These are phyloP conservation scores for Coelastrella sp. DNA, from an alignment of 139 green algal species.

Conservation along the genomic window DNA sequence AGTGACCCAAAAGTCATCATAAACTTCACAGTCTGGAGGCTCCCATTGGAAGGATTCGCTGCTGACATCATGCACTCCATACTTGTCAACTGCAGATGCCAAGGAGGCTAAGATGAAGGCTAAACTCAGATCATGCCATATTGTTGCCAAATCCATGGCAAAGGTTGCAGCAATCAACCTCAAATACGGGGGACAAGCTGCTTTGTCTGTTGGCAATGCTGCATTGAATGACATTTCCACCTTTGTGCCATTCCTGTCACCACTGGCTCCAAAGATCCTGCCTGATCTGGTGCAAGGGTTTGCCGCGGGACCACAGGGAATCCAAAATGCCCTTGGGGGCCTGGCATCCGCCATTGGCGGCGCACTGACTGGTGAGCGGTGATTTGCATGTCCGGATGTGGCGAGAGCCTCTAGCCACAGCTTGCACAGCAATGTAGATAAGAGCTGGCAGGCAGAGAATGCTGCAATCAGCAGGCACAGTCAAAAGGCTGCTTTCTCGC, in stretches of 20 bases:
- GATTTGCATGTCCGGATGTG: too few species aligned
- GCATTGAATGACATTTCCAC: conserved; percentile 9
- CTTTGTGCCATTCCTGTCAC: not conserved
- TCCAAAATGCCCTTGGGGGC: not conserved
- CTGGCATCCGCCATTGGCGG: conserved; percentile 9
- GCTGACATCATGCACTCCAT: not conserved
- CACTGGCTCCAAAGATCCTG: not conserved
- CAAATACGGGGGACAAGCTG: conserved; percentile 8
- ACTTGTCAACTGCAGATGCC: conserved; percentile 10
- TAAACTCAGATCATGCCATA: not conserved
- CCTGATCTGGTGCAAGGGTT: not conserved
- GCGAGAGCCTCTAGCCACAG: too few species aligned
- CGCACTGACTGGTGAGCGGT: not conserved
- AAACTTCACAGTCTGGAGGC: too few species aligned
- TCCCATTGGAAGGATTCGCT: too few species aligned
- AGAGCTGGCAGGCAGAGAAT: too few species aligned
- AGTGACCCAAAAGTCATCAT: too few species aligned
- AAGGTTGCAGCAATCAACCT: conserved; percentile 18
- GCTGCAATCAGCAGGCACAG: too few species aligned
- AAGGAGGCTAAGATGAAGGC: conserved; percentile 3
- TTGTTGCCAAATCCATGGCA: conserved; percentile 14
- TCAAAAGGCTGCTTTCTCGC: too few species aligned
- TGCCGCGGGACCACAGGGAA: not conserved
- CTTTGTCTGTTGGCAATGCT: conserved; percentile 2
- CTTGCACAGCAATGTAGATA: too few species aligned